Percentiles rank a stretch among this genome's conserved stretches.
phyloP scores from a whole-genome alignment of 176 grass and related monocot species.

The Oryza punctata region DNA sequence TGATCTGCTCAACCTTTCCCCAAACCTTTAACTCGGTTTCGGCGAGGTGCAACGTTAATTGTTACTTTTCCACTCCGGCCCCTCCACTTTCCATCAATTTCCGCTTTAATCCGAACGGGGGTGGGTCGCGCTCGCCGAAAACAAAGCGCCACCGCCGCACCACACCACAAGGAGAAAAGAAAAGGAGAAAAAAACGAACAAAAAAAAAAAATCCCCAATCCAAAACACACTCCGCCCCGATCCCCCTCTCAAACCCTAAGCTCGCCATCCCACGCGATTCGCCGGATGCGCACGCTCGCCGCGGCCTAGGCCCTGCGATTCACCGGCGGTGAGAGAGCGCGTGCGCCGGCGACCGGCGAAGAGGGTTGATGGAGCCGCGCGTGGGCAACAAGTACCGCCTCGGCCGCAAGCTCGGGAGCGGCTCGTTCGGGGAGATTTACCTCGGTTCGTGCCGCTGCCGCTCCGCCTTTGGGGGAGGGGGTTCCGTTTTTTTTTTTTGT shows the following conservation, averaged over 20 bases:
- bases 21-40: too few species aligned
- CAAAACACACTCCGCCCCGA: neutral
- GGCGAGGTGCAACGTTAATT: too few species aligned
- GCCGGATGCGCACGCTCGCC: slow-evolving; percentile 4
- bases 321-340: neutral
- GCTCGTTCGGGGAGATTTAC: slow-evolving; percentile 70
- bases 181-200: neutral
- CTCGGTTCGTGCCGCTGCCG: slow-evolving; percentile 42
- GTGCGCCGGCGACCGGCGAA: neutral
- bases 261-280: slow-evolving; percentile 14
- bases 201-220: slow-evolving; percentile 10
- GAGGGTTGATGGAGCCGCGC: slow-evolving; percentile 56
- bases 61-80: neutral
- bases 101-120: neutral
- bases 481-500: neutral
- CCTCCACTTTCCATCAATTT: slow-evolving; percentile 11
- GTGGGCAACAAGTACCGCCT: slow-evolving; percentile 71
- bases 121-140: slow-evolving; percentile 26
- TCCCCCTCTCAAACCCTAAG: slow-evolving; percentile 34
- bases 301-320: neutral
- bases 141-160: slow-evolving; percentile 26
- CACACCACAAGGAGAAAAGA: neutral
- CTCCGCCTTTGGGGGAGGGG: neutral
- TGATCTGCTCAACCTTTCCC: too few species aligned
- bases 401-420: slow-evolving; percentile 69